Evolutionary conservation across 129 eudicot species (phyloP).

Genomic region (sunflower (Helianthus annuus)): DNA sequence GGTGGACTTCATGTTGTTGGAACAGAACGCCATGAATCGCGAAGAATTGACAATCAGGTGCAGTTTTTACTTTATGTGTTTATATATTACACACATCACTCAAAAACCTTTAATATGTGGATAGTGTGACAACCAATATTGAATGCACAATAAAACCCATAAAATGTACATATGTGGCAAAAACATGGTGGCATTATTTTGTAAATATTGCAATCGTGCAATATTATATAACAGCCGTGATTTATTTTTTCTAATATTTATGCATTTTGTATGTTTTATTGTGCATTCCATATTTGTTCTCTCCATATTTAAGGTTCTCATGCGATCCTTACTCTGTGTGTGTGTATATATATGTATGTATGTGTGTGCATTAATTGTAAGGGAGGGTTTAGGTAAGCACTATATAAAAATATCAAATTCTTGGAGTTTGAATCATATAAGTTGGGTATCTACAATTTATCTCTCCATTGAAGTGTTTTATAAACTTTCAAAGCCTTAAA

Average conservation of each 20-base stretch:
- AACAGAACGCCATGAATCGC: slow-evolving; percentile 99
- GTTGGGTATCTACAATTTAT: background rate
- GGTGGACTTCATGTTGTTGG: slow-evolving; percentile 99
- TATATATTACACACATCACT: background rate
- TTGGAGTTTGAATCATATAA: background rate
- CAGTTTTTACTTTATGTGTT: slow-evolving; percentile 12
- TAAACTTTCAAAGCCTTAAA: background rate
- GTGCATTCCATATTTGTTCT: background rate
- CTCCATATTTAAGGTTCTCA: background rate
- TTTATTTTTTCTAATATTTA: background rate
- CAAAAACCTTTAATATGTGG: background rate
- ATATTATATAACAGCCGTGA: background rate
- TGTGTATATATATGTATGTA: background rate
- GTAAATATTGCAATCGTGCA: background rate
- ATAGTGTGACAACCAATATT: background rate
- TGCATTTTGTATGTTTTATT: slow-evolving; percentile 2
- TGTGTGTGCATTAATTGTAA: background rate
- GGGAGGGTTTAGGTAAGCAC: background rate
- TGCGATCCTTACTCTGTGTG: background rate
- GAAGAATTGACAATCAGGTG: slow-evolving; percentile 99
- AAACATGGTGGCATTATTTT: background rate
- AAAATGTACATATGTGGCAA: background rate
- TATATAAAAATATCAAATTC: background rate
- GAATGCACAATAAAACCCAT: background rate
- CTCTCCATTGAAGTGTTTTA: slow-evolving; percentile 1